These are phyloP conservation scores for Phoma herbarum DNA, from an alignment of 2,329 filamentous ascomycete species.

Conservation along the genomic window DNA sequence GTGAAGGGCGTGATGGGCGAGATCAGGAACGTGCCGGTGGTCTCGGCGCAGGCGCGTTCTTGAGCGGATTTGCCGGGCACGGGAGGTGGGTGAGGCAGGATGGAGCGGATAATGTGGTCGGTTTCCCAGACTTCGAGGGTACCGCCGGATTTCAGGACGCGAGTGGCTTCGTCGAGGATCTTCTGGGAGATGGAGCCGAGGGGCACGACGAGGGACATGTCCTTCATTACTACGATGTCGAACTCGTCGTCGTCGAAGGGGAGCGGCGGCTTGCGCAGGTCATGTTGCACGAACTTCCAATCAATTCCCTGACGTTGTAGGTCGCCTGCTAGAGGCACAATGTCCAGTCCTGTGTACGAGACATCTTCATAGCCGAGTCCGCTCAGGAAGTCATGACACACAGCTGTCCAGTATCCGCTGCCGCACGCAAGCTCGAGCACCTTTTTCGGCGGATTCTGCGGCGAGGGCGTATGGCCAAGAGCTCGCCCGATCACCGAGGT, in stretches of 20 bases:
- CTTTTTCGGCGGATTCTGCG: constrained; percentile 70
- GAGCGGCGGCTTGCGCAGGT: constrained; percentile 76
- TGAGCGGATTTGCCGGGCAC: constrained; percentile 66
- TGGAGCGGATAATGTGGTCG: constrained; percentile 82
- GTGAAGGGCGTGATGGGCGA: constrained; percentile 84
- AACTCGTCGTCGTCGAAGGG: constrained; percentile 84
- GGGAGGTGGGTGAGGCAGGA: constrained; percentile 78
- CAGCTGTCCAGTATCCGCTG: constrained; percentile 86
- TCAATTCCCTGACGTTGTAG: constrained; percentile 77
- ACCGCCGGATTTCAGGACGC: constrained; percentile 79
- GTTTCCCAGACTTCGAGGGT: constrained; percentile 89
- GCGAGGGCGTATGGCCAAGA: constrained; percentile 74
- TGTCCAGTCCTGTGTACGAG: constrained; percentile 82
- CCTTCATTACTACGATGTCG: constrained; percentile 89
- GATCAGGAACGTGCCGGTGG: constrained; percentile 82
- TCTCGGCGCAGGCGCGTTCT: constrained; percentile 70
- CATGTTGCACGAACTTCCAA: constrained; percentile 89
- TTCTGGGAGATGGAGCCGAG: constrained; percentile 62
- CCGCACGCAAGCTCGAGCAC: constrained; percentile 91
- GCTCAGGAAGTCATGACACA: constrained; percentile 82
- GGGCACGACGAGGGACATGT: constrained; percentile 75
- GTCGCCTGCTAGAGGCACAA: constrained; percentile 75
- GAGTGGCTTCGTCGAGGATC: constrained; percentile 76
- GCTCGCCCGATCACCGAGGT: constrained; percentile 83
- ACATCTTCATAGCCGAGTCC: constrained; percentile 73